Percentiles rank a stretch among this genome's conserved stretches.
Conservation (phyloP, 345 rosid genomes). For the Anastatica hierochuntica region DNA sequence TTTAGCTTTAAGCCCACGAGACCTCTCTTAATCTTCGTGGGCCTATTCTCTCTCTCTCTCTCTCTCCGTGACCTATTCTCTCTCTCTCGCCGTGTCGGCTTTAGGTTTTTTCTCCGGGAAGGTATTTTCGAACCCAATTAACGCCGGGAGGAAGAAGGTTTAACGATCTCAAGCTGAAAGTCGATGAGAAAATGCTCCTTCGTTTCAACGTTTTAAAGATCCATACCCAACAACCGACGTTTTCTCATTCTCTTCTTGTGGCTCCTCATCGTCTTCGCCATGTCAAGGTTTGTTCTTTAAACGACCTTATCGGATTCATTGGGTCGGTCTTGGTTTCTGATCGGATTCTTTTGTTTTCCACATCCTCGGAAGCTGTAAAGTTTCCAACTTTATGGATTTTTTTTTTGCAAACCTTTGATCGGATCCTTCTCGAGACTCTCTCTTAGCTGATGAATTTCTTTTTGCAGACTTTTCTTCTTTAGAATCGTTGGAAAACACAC, state of each 20-base stretch:
- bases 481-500: constrained; percentile 15
- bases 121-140: constrained; percentile 1
- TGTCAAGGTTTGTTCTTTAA: constrained; percentile 3
- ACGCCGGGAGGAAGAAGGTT: constrained; percentile 12
- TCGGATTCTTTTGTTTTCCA: constrained; percentile 10
- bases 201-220: constrained; percentile 14
- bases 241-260: constrained; percentile 4
- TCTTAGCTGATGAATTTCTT: not conserved
- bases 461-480: constrained; percentile 10
- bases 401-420: not conserved
- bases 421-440: not conserved
- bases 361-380: constrained; percentile 20
- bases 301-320: not conserved
- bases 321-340: not conserved
- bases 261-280: constrained; percentile 14
- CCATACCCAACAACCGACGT: not conserved
- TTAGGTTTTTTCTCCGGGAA: constrained; percentile 25
- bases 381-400: not conserved
- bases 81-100: constrained; percentile 15
- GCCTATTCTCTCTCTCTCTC: constrained; percentile 20
- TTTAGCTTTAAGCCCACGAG: constrained; percentile 19
- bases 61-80: constrained; percentile 11
- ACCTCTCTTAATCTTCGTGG: constrained; percentile 1
- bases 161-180: not conserved
- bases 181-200: constrained; percentile 30